phyloP scores from a whole-genome alignment of 2,329 filamentous ascomycete species.

The Aspergillus uvarum region DNA sequence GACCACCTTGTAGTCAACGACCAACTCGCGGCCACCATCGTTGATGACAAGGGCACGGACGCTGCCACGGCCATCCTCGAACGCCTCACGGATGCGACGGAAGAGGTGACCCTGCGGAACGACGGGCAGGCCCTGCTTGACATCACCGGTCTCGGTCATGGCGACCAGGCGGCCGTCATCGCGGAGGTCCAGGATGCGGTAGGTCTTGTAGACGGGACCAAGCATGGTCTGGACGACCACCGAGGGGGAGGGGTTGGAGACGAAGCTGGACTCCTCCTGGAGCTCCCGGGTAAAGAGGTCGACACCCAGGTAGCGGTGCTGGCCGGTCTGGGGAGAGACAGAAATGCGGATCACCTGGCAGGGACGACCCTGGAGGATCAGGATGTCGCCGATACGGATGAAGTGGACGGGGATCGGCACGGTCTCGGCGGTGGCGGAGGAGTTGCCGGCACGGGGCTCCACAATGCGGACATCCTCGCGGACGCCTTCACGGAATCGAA shows the following conservation, averaged over 20 bases:
- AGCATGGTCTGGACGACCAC: slow-evolving; percentile 99
- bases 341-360: slow-evolving; percentile 99
- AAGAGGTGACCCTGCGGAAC: slow-evolving; percentile 93
- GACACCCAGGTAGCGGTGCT: slow-evolving; percentile 99
- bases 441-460: slow-evolving; percentile 47
- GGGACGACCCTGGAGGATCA: slow-evolving; percentile 97
- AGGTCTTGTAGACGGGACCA: slow-evolving; percentile 99
- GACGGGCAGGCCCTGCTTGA: slow-evolving; percentile 93
- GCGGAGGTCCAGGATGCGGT: slow-evolving; percentile 96
- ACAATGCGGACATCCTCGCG: slow-evolving; percentile 51
- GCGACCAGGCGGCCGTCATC: slow-evolving; percentile 79
- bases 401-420: slow-evolving; percentile 99
- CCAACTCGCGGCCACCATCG: slow-evolving; percentile 89
- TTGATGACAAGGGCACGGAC: slow-evolving; percentile 95
- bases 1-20: slow-evolving; percentile 98
- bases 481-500: slow-evolving; percentile 46
- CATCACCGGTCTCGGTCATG: slow-evolving; percentile 98
- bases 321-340: slow-evolving; percentile 93
- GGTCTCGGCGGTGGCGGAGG: slow-evolving; percentile 65
- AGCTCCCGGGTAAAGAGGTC: slow-evolving; percentile 99
- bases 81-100: slow-evolving; percentile 75
- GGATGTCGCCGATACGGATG: slow-evolving; percentile 96
- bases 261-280: slow-evolving; percentile 96
- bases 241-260: slow-evolving; percentile 93
- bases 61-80: slow-evolving; percentile 87